Base-by-base conservation (phyloP, 345 rosid species). In the Eucalyptus lansdowneana region DNA sequence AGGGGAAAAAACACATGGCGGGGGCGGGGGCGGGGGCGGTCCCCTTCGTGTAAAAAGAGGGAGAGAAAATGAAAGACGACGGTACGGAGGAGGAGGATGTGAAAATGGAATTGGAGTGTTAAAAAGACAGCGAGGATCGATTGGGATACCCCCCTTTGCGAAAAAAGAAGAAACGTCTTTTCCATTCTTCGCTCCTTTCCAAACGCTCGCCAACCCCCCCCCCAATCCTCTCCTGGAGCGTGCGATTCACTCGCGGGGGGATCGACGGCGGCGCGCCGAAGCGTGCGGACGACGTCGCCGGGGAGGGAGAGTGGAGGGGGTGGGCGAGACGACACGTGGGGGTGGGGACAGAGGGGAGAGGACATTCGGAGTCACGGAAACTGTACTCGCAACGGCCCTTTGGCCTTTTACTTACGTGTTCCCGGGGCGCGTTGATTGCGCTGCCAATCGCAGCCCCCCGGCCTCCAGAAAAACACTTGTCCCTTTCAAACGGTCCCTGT, bases 1-100 rank as follows among this genome's bases (percentile, higher is more conserved):
- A 8, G 9, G 2, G 25, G 0, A 11, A 0, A 10, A 58, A 24
- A 22, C 29, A 24, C 29, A 58, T 51, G 58, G n/a, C n/a, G 24
- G 9, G 25, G 42, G 42, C 25, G 29, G 62, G 12, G 12, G 10
- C 11, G 58, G 62, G 62, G 13, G 58, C 25, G 29, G 62, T 24
- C 0, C 6, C 29, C 31, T 60, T 27, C 12, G 6, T 27, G 29
- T 25, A 60, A 60, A 60, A 56, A 9, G 13, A n/a, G n/a, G n/a
- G n/a, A n/a, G n/a, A n/a, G n/a, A n/a, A n/a, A n/a, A n/a, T n/a
- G n/a, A n/a, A n/a, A n/a, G n/a, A n/a, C n/a, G n/a, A n/a, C n/a
- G n/a, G n/a, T n/a, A n/a, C n/a, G n/a, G n/a, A n/a, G n/a, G n/a
- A 24, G 27, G 27, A 6, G 2, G 62, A 56, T 7, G 69, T 62